Conservation (phyloP, 768 basidiomycete genomes). For the Suillus sp. region DNA sequence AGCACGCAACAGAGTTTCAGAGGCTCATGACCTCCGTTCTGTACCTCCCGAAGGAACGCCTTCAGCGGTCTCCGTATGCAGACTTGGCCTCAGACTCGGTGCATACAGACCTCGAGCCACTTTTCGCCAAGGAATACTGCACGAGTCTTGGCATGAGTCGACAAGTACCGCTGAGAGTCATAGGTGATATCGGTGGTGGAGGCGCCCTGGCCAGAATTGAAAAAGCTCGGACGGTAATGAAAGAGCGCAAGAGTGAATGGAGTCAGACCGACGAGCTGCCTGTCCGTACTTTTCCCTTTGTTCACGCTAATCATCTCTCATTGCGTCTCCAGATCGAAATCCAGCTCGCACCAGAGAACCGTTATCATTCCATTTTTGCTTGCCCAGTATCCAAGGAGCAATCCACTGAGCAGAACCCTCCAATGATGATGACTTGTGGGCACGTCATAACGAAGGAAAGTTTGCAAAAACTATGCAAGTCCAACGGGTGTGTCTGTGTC, state of each 20-base stretch:
- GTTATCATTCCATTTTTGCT: conserved; percentile 96
- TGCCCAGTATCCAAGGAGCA: conserved; percentile 99
- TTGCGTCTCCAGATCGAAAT: conserved; percentile 78
- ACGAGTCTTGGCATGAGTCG: conserved; percentile 85
- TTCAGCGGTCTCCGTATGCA: conserved; percentile 72
- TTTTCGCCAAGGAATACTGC: conserved; percentile 91
- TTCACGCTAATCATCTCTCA: conserved; percentile 9
- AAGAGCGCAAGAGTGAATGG: conserved; percentile 93
- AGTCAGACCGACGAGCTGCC: conserved; percentile 87
- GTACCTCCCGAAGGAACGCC: conserved; percentile 68
- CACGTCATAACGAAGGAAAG: conserved; percentile 96
- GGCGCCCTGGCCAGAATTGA: conserved; percentile 91
- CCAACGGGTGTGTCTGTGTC: conserved; percentile 60
- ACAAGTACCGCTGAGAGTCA: conserved; percentile 84
- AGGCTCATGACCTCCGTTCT: conserved; percentile 69
- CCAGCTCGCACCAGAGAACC: conserved; percentile 78
- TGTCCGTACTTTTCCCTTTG: conserved; percentile 41
- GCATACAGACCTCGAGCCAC: conserved; percentile 75
- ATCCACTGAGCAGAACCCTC: conserved; percentile 89
- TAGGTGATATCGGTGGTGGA: conserved; percentile 91
- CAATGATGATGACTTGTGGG: conserved; percentile 97
- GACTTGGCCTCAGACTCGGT: conserved; percentile 72
- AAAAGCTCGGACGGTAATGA: conserved; percentile 92
- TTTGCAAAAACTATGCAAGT: conserved; percentile 85
- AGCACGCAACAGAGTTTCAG: conserved; percentile 64